Evolutionary conservation across 2,329 filamentous ascomycete genomes (phyloP).

Genomic region (Beauveria bassiana): DNA sequence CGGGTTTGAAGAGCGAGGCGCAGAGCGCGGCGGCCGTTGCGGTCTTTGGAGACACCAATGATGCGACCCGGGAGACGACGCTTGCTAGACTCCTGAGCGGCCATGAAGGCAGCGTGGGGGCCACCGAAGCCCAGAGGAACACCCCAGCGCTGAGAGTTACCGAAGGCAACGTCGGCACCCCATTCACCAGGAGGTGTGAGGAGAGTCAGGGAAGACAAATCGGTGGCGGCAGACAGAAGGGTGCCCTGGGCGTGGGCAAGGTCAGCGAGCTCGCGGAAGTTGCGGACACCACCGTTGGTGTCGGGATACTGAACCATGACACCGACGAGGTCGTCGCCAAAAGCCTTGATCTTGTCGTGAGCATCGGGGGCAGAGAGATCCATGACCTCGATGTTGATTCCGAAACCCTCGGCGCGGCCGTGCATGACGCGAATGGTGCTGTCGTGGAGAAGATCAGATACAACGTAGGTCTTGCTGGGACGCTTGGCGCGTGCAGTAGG

Average conservation of each 20-base stretch:
- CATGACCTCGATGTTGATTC: conserved; percentile 66
- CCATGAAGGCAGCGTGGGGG: conserved; percentile 95
- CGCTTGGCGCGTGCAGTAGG: conserved; percentile 65
- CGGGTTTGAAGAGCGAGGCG: conserved; percentile 75
- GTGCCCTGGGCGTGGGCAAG: conserved; percentile 69
- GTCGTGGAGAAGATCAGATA: conserved; percentile 74
- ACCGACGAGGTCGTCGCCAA: conserved; percentile 77
- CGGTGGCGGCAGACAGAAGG: conserved; percentile 80
- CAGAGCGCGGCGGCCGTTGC: conserved; percentile 72
- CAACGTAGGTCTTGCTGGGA: conserved; percentile 71
- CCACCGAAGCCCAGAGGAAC: conserved; percentile 89
- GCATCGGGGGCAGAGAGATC: conserved; percentile 60
- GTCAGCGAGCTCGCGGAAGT: conserved; percentile 68
- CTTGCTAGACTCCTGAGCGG: conserved; percentile 85
- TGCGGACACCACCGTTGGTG: conserved; percentile 70
- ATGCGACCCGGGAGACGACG: conserved; percentile 87
- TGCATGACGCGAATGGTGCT: conserved; percentile 79
- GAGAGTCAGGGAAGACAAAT: conserved; percentile 78
- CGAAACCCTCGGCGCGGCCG: conserved; percentile 85
- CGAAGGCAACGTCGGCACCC: conserved; percentile 91
- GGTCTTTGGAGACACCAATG: conserved; percentile 86
- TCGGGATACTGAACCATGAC: conserved; percentile 94
- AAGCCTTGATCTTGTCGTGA: conserved; percentile 57
- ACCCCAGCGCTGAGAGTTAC: conserved; percentile 84
- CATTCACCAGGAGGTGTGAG: conserved; percentile 89